Base-by-base conservation (phyloP, 169 alveolate species). In the Babesia ovata region DNA sequence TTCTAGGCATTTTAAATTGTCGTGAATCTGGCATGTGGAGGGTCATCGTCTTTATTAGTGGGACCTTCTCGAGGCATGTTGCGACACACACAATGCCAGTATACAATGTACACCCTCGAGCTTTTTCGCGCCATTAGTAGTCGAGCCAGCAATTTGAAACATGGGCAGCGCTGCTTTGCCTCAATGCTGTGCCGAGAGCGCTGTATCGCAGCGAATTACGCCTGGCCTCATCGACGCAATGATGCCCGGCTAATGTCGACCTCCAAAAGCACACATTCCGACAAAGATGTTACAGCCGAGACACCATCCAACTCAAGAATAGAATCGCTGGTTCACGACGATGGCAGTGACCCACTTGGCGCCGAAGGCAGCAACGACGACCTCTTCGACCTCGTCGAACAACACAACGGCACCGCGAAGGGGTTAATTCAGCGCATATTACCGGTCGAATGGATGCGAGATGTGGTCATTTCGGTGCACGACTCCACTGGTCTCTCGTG, bases 401-500 rank as follows among this genome's bases (percentile, higher is more conserved):
- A 60, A 8, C 71, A 52, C 42, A 79, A 79, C 42, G 87, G 87
- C 63, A 79, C n/a, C 45, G 28, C 58, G 21, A 70, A 75, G 75
- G 56, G 79, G n/a, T 4, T 59, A 19, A 17, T 79, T 22, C 87
- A 82, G 61, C 44, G 49, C 21, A 29, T 73, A 48, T 57, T 82
- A 29, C 89, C 85, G 22, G 89, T 82, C 26, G 89, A 82, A 21
- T 48, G n/a, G 26, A 53, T 82, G 52, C 70, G 73, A 48, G 84
- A 82, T 26, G 46, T 36, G 42, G 39, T 82, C 12, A 4, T 61
- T 10, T 49, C 60, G 28, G 29, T 82, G 14, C 89, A 82, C 57
- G 85, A 73, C 63, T 26, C 46, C 62, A 65, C 74, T 21, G 77
- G 71, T 0, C 48, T 82, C 19, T 46, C 84, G 19, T 82, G 89